Conservation (phyloP, 331 rosid species). For the Rosa hybrid region DNA sequence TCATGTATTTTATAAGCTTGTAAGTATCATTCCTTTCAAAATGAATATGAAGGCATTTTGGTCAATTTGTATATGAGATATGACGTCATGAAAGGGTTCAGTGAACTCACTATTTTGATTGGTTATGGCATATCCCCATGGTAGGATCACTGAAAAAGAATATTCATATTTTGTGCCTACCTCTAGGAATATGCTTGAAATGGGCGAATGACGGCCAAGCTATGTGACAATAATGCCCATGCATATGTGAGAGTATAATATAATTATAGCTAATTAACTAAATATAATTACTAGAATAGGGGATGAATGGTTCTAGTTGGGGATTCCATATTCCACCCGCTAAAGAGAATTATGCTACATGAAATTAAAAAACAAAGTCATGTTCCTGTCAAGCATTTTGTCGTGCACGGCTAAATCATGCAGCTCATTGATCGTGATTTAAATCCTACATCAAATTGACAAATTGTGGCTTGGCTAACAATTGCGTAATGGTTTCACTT, state of each 20-base stretch:
- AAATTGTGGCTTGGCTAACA: background rate
- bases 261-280: background rate
- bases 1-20: too few relatives aligned
- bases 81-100: background rate
- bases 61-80: constrained; percentile 13
- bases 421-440: background rate
- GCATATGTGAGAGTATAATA: background rate
- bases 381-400: background rate
- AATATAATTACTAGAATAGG: background rate
- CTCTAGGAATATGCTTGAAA: constrained; percentile 67
- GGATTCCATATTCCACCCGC: background rate
- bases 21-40: background rate
- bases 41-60: constrained; percentile 25
- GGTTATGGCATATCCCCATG: constrained; percentile 46
- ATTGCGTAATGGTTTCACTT: background rate
- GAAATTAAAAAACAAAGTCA: too few relatives aligned
- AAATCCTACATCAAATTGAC: background rate
- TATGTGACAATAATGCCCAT: constrained; percentile 11
- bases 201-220: constrained; percentile 20
- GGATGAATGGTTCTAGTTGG: background rate
- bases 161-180: constrained; percentile 60
- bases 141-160: constrained; percentile 48
- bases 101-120: background rate
- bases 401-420: constrained; percentile 22
- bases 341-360: background rate